phyloP scores from a whole-genome alignment of 192 early-diverging fungal species.

The Linderina pennispora region DNA sequence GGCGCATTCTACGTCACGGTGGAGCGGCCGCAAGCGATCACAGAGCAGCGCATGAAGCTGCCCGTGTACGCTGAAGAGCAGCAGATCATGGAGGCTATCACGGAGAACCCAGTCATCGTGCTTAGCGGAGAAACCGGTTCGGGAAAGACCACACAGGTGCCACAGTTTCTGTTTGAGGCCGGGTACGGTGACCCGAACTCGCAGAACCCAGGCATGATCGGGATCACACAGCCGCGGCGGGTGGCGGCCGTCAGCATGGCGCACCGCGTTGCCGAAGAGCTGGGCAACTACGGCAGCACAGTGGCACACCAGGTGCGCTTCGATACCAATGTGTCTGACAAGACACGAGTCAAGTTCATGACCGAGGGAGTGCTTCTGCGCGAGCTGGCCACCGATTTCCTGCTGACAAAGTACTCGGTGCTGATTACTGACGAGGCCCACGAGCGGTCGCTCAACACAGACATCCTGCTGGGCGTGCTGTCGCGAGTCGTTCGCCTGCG shows the following conservation, averaged over 20 bases:
- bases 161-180: constrained; percentile 96
- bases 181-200: constrained; percentile 87
- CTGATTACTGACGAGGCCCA: constrained; percentile 99
- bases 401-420: constrained; percentile 89
- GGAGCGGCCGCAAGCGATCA: constrained; percentile 65
- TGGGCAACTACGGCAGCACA: constrained; percentile 63
- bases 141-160: constrained; percentile 95
- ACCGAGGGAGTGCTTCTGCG: constrained; percentile 97
- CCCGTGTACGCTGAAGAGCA: constrained; percentile 96
- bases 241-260: constrained; percentile 98
- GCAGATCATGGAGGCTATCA: constrained; percentile 94
- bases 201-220: constrained; percentile 84
- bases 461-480: constrained; percentile 96
- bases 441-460: constrained; percentile 95
- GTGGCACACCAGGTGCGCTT: constrained; percentile 77
- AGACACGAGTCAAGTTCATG: constrained; percentile 97
- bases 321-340: constrained; percentile 67
- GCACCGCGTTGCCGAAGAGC: constrained; percentile 86
- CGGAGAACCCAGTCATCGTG: constrained; percentile 77
- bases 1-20: constrained; percentile 68
- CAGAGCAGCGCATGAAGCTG: constrained; percentile 69
- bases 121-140: constrained; percentile 98
- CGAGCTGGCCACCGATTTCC: constrained; percentile 81
- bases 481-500: constrained; percentile 83
- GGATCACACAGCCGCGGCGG: constrained; percentile 96